Base-by-base conservation (phyloP, 202 grass and related monocot species). In the Brachypodium distachyon region DNA sequence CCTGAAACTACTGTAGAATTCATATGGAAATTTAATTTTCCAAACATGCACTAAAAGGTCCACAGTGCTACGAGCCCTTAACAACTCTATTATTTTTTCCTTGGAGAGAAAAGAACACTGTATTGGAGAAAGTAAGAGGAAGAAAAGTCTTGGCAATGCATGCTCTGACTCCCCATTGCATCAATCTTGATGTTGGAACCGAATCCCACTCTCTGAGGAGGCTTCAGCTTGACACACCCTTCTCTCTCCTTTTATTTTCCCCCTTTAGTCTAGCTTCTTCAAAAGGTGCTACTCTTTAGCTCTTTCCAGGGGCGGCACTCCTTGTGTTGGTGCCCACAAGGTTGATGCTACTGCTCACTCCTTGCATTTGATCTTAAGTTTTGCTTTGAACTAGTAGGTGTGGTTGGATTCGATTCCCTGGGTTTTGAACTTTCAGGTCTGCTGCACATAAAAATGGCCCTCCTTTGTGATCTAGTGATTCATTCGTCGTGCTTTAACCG, bases 151-250 rank as follows among this genome's bases (percentile, higher is more conserved):
- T 28, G 50, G 40, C 28, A 66, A 72, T 42, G 70, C 32, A 11
- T 43, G 65, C 16, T 77, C 38, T 52, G 63, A 66, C 43, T 42
- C 68, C 58, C 43, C 25, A 23, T 27, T 67, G 22, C 47, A 75
- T 57, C 58, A 38, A 64, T 3, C 48, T 83, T 51, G 70, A 44
- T 48, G 31, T 71, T 82, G 77, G 29, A 85, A 81, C 70, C 65
- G 41, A 77, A 77, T 79, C 47, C 47, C 78, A 78, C 21, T 60
- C 67, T 78, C 37, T 7, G 43, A 67, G 43, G 77, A 76, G 33
- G 26, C 88, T 87, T 90, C 88, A 81, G 29, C 66, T 48, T 81
- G 88, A 84, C 80, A 53, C 64, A 37, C 28, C 38, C 71, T 12
- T 70, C 17, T 28, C 43, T 77, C 78, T 67, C 42, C 39, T 29